Evolutionary conservation across 169 alveolate species (phyloP), one percentile per base, ranked within the genome.

Genomic region (Plasmodium chabaudi): DNA sequence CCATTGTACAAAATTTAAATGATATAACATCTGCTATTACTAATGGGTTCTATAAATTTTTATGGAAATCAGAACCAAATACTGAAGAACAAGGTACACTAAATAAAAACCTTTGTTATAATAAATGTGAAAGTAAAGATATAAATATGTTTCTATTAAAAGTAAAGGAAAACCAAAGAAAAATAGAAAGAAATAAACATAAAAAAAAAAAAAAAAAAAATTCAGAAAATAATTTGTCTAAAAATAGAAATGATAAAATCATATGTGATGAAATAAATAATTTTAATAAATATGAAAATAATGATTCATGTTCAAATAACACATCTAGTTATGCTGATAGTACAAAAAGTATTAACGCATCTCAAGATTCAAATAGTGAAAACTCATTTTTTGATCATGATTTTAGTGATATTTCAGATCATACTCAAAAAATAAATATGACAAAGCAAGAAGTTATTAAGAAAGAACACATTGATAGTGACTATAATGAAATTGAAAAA

Each of bases 1-100:
- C 93, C 10, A 72, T 92, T 27, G 92, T 88, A 47, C 93, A 92
- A 42, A 88, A 92, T 51, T 84, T 92, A 42, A 92, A 92, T 69
- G 94, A 92, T 59, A 68, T 92, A 23, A 92, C 94, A 39, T 92
- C 94, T 34, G 92, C 94, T 12, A 92, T 92, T 53, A 88, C 93
- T 17, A 92, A 87, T 46, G 94, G 88, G 44, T 89, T 75, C 39
- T 72, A 65, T 72, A 92, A 92, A 73, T 87, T 84, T 68, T 53
- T 82, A 25, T 86, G 93, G 2, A 87, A 89, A 23, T 59, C 87
- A 6, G 89, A 92, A 68, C 77, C 87, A 13, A 92, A 75, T 87
- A 75, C 72, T 21, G 87, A 88, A 13, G 60, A 92, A 19, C 92
- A 74, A 59, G 93, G 92, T 1, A 79, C 89, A 5, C 25, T 79